These are phyloP conservation scores for Tolypocladium tundrense DNA, from an alignment of 2,329 filamentous ascomycete species.

Conservation along the genomic window DNA sequence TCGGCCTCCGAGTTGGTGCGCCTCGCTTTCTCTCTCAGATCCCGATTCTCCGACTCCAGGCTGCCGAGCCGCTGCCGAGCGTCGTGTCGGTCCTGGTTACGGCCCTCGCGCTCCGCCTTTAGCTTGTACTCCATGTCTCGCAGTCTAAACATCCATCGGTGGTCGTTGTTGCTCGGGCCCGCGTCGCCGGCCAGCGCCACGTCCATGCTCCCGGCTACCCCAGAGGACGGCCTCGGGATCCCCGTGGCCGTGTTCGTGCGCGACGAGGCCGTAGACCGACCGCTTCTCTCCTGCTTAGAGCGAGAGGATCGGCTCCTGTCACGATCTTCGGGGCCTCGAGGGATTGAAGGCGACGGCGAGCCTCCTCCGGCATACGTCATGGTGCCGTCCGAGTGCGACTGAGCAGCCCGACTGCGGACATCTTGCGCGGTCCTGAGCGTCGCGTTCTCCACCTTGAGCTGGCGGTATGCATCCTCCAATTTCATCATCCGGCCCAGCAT, in stretches of 20 bases:
- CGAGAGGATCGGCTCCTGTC: slow-evolving; percentile 29
- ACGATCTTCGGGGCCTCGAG: slow-evolving; percentile 39
- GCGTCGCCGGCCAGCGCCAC: slow-evolving; percentile 15
- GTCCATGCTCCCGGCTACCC: slow-evolving; percentile 13
- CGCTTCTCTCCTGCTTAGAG: slow-evolving; percentile 15
- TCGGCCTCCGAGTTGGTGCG: slow-evolving; percentile 16
- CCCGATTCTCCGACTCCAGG: slow-evolving; percentile 62
- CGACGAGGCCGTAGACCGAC: slow-evolving; percentile 19
- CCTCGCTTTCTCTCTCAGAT: slow-evolving; percentile 53
- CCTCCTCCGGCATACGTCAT: slow-evolving; percentile 23
- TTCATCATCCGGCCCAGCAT: slow-evolving; percentile 38
- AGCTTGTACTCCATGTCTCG: slow-evolving; percentile 81
- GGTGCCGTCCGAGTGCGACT: slow-evolving; percentile 27
- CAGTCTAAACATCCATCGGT: slow-evolving; percentile 75
- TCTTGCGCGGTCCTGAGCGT: slow-evolving; percentile 57
- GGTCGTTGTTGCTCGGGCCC: slow-evolving; percentile 36
- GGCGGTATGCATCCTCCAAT: slow-evolving; percentile 50
- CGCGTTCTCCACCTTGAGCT: slow-evolving; percentile 55
- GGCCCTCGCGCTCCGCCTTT: slow-evolving; percentile 79
- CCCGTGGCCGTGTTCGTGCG: slow-evolving; percentile 18
- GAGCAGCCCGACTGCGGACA: slow-evolving; percentile 40
- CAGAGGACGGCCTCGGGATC: slow-evolving; percentile 13
- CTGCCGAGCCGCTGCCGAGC: slow-evolving; percentile 73
- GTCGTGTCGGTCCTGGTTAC: slow-evolving; percentile 73
- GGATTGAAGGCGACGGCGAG: slow-evolving; percentile 43